A percentile compares a stretch with the other conserved stretches of the same genome.
These are phyloP conservation scores for Zarea fungicola DNA, from an alignment of 2,329 filamentous ascomycete species.

Conservation along the genomic window DNA sequence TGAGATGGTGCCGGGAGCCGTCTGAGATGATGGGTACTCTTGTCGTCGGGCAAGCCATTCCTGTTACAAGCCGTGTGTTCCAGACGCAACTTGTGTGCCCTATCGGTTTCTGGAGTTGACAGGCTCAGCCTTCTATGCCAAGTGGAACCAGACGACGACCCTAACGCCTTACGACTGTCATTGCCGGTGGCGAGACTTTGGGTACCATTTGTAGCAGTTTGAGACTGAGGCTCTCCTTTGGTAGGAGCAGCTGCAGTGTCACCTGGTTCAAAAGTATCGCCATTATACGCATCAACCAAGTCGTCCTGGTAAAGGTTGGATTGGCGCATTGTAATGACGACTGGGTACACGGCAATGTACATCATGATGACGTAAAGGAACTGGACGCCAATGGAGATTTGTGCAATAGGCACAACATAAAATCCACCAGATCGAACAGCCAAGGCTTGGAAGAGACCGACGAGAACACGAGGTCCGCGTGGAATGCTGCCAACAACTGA, in stretches of 20 bases:
- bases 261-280: constrained; percentile 21
- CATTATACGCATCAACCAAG: constrained; percentile 54
- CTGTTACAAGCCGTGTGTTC: neutral
- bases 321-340: constrained; percentile 59
- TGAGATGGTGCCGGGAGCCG: neutral
- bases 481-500: constrained; percentile 47
- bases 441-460: constrained; percentile 59
- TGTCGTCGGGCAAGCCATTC: neutral
- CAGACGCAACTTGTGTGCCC: neutral
- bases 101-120: too few relatives aligned
- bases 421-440: constrained; percentile 62
- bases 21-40: neutral
- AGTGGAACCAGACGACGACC: neutral
- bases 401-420: constrained; percentile 57
- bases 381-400: constrained; percentile 52
- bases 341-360: constrained; percentile 60
- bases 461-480: constrained; percentile 49
- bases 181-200: neutral
- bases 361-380: constrained; percentile 60
- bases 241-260: neutral
- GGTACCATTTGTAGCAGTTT: neutral
- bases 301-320: constrained; percentile 70
- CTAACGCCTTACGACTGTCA: neutral
- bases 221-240: too few relatives aligned
- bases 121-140: neutral